Evolutionary conservation across 306 rosid species (phyloP).

Genomic region (Bauhinia variegata): DNA sequence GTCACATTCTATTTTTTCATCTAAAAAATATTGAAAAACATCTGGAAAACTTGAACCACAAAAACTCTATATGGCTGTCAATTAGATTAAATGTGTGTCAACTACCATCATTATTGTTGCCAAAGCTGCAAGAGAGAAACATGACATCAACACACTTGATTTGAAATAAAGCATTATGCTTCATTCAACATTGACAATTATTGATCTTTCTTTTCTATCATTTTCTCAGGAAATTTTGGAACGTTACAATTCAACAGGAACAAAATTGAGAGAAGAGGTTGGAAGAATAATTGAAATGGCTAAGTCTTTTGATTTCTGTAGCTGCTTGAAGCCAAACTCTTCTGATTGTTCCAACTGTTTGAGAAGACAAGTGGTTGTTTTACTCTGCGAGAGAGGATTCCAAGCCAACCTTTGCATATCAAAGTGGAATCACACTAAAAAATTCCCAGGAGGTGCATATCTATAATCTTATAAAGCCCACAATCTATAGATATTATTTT

Average conservation of each 20-base stretch:
- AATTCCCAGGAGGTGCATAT: conserved; percentile 52
- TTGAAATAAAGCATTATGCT: neutral
- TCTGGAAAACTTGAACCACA: neutral
- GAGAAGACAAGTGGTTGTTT: conserved; percentile 44
- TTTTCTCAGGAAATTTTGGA: conserved; percentile 60
- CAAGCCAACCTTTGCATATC: conserved; percentile 53
- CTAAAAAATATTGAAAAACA: too few species aligned
- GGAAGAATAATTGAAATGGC: conserved; percentile 41
- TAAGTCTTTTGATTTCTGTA: conserved; percentile 41
- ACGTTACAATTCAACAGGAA: conserved; percentile 36
- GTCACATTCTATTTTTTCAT: neutral
- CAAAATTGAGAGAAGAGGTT: conserved; percentile 52
- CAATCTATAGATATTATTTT: neutral
- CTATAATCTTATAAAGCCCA: neutral
- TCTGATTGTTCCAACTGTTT: conserved; percentile 52
- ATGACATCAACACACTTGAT: too few species aligned
- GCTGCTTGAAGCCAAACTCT: conserved; percentile 40
- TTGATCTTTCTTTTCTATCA: neutral
- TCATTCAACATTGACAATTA: neutral
- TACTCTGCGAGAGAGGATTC: conserved; percentile 54
- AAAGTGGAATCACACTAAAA: conserved; percentile 56
- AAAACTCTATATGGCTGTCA: neutral
- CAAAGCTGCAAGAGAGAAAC: too few species aligned
- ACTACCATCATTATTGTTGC: too few species aligned
- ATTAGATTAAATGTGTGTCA: too few species aligned